A percentile compares a stretch with the other conserved stretches of the same genome.
Conservation (phyloP, 2,329 filamentous ascomycete genomes). For the Ceratocystis albifundus region DNA sequence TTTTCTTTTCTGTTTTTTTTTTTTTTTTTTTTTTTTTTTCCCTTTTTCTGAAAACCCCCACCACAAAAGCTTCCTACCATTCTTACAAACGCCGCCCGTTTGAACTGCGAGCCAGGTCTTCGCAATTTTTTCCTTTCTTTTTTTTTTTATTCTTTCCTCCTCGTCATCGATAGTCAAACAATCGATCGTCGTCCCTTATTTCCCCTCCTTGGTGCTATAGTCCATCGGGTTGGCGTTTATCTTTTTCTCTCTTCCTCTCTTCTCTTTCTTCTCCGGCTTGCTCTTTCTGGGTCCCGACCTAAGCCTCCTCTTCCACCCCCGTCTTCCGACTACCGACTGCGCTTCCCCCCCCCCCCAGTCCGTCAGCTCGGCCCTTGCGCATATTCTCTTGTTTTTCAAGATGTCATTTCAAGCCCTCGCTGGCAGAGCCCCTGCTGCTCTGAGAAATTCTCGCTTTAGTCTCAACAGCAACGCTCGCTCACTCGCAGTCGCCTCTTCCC, state of each 20-base stretch:
- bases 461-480: slow-evolving; percentile 16
- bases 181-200: background rate
- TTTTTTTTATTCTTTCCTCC: slow-evolving; percentile 8
- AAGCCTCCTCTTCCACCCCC: background rate
- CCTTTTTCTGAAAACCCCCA: slow-evolving; percentile 15
- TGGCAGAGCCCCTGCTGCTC: slow-evolving; percentile 46
- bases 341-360: background rate
- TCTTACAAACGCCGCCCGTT: slow-evolving; percentile 13
- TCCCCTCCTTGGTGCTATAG: background rate
- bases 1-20: no score
- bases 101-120: slow-evolving; percentile 3
- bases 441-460: slow-evolving; percentile 39
- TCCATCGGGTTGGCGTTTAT: background rate
- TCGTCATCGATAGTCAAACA: slow-evolving; percentile 1
- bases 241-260: slow-evolving; percentile 1
- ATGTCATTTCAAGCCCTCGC: slow-evolving; percentile 37
- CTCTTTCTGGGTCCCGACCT: background rate
- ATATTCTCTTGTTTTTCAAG: background rate
- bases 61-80: slow-evolving; percentile 15
- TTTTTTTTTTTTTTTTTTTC: no score
- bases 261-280: slow-evolving; percentile 2
- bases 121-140: background rate
- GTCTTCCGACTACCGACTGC: background rate
- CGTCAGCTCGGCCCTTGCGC: background rate
- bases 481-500: slow-evolving; percentile 15